A percentile compares a stretch with the other conserved stretches of the same genome.
Conservation (phyloP, 257 asterid species). For the Nicotiana tomentosiformis region DNA sequence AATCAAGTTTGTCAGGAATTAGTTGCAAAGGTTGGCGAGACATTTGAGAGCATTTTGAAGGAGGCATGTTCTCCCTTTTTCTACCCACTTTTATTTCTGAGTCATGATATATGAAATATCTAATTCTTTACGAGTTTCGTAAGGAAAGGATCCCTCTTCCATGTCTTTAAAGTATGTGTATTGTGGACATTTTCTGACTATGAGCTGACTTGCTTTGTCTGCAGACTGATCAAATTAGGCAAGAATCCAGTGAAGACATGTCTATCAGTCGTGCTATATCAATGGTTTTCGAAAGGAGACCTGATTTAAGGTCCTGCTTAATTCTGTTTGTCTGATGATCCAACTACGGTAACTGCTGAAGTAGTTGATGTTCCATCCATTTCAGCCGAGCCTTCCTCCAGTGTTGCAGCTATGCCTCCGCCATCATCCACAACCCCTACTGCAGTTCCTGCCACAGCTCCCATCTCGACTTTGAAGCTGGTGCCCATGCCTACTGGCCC, state of each 20-base stretch:
- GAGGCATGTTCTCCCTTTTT: slow-evolving; percentile 43
- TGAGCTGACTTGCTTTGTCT: background rate
- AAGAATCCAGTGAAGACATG: slow-evolving; percentile 69
- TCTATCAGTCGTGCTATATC: slow-evolving; percentile 79
- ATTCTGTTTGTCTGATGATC: background rate
- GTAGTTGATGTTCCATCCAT: no score
- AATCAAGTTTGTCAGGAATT: slow-evolving; percentile 87
- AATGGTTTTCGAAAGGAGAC: slow-evolving; percentile 72
- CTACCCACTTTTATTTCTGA: background rate
- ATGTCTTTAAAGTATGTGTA: background rate
- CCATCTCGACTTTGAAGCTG: no score
- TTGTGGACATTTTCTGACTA: background rate
- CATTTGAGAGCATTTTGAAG: slow-evolving; percentile 78
- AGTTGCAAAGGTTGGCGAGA: slow-evolving; percentile 77
- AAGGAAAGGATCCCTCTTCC: background rate
- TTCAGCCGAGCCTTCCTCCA: no score
- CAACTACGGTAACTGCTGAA: no score
- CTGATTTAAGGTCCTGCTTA: slow-evolving; percentile 64
- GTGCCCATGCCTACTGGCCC: no score
- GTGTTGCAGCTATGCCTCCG: no score
- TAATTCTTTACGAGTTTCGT: background rate
- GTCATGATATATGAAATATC: background rate
- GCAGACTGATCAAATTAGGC: slow-evolving; percentile 73
- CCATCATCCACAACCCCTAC: no score
- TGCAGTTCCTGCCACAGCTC: no score